phyloP scores from a whole-genome alignment of 371 early-diverging fungal genomes.

The Apophysomyces sp. region DNA sequence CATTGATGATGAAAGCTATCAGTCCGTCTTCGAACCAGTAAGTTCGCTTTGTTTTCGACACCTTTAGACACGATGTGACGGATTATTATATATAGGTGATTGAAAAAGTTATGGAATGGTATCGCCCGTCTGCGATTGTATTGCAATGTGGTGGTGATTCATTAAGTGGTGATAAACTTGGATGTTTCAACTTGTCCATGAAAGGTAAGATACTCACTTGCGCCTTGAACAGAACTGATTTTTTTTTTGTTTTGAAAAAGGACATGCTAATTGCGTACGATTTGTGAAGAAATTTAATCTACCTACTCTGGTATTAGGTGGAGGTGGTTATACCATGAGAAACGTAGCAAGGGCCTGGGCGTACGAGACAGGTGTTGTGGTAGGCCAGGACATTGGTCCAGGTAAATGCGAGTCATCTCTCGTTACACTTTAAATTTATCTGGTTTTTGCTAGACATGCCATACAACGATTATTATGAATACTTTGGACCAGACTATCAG shows the following conservation, averaged over 20 bases:
- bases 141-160: slow-evolving; percentile 99
- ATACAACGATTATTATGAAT: slow-evolving; percentile 85
- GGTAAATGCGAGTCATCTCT: slow-evolving; percentile 24
- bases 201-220: slow-evolving; percentile 45
- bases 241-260: slow-evolving; percentile 65
- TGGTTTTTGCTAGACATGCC: slow-evolving; percentile 56
- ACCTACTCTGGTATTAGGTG: slow-evolving; percentile 96
- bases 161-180: slow-evolving; percentile 97
- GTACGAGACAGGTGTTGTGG: slow-evolving; percentile 94
- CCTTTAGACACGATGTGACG: background rate
- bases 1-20: slow-evolving; percentile 95
- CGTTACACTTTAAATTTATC: background rate
- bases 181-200: slow-evolving; percentile 98
- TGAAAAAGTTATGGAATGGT: slow-evolving; percentile 90
- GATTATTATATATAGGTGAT: slow-evolving; percentile 55
- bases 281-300: slow-evolving; percentile 92
- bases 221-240: background rate
- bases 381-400: slow-evolving; percentile 72
- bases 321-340: slow-evolving; percentile 99
- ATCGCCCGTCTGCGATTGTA: slow-evolving; percentile 95
- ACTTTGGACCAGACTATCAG: slow-evolving; percentile 83
- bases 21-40: slow-evolving; percentile 84
- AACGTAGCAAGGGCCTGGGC: slow-evolving; percentile 99
- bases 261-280: slow-evolving; percentile 90
- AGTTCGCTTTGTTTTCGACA: slow-evolving; percentile 18